These are phyloP conservation scores for Puya raimondii DNA, from an alignment of 176 grass and related monocot genomes.

Conservation along the genomic window DNA sequence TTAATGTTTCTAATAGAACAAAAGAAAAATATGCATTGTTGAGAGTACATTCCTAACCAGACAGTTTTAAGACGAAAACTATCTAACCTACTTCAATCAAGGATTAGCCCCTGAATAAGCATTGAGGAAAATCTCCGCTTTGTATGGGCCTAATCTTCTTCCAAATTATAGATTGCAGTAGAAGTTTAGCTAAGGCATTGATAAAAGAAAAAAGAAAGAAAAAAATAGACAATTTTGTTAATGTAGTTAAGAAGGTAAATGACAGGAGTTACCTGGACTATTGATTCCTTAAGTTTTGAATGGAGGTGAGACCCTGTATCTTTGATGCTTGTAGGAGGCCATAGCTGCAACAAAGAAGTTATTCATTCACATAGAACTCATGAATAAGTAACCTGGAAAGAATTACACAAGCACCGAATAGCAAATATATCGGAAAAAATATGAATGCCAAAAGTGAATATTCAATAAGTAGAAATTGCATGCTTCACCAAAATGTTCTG, in stretches of 20 bases:
- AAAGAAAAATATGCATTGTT: too few species aligned
- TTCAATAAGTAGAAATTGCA: too few species aligned
- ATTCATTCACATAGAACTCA: background rate
- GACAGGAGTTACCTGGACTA: conserved; percentile 46
- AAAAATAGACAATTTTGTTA: background rate
- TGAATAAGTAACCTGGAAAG: background rate
- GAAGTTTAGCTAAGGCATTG: background rate
- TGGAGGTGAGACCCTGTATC: conserved; percentile 86
- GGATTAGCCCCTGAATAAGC: background rate
- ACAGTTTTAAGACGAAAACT: too few species aligned
- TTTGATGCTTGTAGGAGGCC: conserved; percentile 95
- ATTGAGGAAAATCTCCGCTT: background rate
- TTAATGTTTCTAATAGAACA: too few species aligned
- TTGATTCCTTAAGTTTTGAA: conserved; percentile 71
- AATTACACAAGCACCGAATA: background rate
- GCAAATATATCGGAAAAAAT: background rate
- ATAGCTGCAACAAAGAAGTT: conserved; percentile 40
- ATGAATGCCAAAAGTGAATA: too few species aligned
- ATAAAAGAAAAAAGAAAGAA: conserved; percentile 4
- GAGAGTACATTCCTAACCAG: too few species aligned
- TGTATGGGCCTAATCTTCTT: background rate
- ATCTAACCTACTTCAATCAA: background rate
- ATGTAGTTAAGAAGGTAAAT: conserved; percentile 17
- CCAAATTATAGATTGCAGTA: background rate
- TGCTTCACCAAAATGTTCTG: too few species aligned